A percentile compares a stretch with the other conserved stretches of the same genome.
phyloP scores from a whole-genome alignment of 2,329 filamentous ascomycete species.

The Trichoderma endophyticum region DNA sequence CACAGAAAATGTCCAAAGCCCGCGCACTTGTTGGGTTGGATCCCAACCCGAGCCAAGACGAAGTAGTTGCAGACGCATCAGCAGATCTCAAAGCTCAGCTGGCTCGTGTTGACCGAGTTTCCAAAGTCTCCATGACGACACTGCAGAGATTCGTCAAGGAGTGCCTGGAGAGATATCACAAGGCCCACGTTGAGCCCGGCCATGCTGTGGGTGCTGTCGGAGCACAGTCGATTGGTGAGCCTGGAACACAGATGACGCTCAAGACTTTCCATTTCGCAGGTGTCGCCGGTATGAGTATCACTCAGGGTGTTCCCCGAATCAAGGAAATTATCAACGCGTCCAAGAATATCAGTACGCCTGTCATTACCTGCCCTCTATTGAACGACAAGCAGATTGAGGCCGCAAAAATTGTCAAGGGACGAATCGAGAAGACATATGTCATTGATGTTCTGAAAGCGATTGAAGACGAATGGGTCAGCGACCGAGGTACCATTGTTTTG shows the following conservation, averaged over 20 bases:
- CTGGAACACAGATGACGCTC: constrained; percentile 97
- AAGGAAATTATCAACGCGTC: constrained; percentile 99
- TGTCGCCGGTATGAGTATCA: constrained; percentile 99
- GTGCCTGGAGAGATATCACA: constrained; percentile 86
- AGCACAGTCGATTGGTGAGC: constrained; percentile 96
- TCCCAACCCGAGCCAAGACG: constrained; percentile 17
- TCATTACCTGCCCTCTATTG: constrained; percentile 82
- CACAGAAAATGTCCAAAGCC: constrained; percentile 56
- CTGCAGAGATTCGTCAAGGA: constrained; percentile 73
- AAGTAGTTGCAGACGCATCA: constrained; percentile 23
- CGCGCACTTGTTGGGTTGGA: constrained; percentile 52
- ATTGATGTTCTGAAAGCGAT: constrained; percentile 76
- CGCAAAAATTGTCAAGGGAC: constrained; percentile 85
- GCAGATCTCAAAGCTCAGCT: constrained; percentile 26
- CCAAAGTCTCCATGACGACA: constrained; percentile 76
- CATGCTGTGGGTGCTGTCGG: constrained; percentile 95
- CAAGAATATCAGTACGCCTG: constrained; percentile 86
- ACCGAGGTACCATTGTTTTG: constrained; percentile 73
- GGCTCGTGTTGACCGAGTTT: constrained; percentile 64
- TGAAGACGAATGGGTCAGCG: constrained; percentile 83
- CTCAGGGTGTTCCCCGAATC: constrained; percentile 97
- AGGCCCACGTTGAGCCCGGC: constrained; percentile 87
- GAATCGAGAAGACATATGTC: constrained; percentile 92
- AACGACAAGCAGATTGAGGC: constrained; percentile 72
- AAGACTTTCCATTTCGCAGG: constrained; percentile 99